Conservation (phyloP, 2,329 filamentous ascomycete species). For the Sordariomycetes sp. region DNA sequence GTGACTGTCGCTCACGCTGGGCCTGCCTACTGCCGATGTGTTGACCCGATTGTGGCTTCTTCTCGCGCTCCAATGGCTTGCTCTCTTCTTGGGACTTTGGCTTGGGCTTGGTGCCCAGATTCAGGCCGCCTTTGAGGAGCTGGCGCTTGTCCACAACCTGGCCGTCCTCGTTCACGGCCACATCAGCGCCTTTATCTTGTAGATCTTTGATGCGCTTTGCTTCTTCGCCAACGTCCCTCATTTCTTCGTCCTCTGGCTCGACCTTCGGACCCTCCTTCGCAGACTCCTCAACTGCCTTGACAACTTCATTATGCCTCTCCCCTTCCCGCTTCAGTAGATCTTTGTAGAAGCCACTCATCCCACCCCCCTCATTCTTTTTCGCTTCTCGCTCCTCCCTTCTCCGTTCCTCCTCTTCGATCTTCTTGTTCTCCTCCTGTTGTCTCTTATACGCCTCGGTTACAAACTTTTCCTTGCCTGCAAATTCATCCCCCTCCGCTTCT, state of each 20-base stretch:
- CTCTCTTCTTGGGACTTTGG: conserved; percentile 15
- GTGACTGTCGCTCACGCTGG: conserved; percentile 65
- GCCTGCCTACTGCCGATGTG: conserved; percentile 48
- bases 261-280: conserved; percentile 26
- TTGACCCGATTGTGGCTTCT: conserved; percentile 28
- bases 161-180: conserved; percentile 73
- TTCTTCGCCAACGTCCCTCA: conserved; percentile 46
- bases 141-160: conserved; percentile 80
- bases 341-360: conserved; percentile 73
- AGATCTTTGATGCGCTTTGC: conserved; percentile 59
- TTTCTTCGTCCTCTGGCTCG: conserved; percentile 31
- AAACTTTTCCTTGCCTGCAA: conserved; percentile 75
- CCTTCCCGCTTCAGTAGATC: conserved; percentile 65
- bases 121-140: conserved; percentile 65
- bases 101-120: conserved; percentile 58
- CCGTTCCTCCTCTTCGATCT: conserved; percentile 64
- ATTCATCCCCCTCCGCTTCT: conserved; percentile 73
- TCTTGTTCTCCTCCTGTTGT: conserved; percentile 67
- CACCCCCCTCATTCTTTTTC: conserved; percentile 52
- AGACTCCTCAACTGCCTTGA: conserved; percentile 55
- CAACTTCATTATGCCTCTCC: conserved; percentile 56
- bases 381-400: conserved; percentile 54
- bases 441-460: conserved; percentile 76
- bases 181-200: conserved; percentile 48
- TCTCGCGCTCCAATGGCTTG: conserved; percentile 16